These are phyloP conservation scores for Aurinia saxatilis DNA, from an alignment of 345 rosid species.

Conservation along the genomic window DNA sequence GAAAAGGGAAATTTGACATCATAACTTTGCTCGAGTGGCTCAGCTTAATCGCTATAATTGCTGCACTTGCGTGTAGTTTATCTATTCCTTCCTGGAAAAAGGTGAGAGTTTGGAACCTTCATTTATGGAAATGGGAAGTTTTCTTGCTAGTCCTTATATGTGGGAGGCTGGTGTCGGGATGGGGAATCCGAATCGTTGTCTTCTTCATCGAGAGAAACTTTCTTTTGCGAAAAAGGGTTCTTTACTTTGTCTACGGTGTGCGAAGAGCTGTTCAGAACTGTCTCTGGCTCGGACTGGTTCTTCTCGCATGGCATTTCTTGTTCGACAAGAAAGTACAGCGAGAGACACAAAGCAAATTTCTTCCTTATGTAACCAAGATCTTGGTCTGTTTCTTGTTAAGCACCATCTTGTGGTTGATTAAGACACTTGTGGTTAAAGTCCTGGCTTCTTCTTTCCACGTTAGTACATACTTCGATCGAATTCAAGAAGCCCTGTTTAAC, in stretches of 20 bases:
- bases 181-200: constrained; percentile 73
- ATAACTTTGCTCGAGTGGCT: constrained; percentile 61
- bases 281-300: constrained; percentile 66
- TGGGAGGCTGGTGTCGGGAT: constrained; percentile 79
- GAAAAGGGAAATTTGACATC: constrained; percentile 27
- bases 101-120: constrained; percentile 41
- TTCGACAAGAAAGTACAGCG: constrained; percentile 49
- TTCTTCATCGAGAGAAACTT: constrained; percentile 80
- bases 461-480: constrained; percentile 84
- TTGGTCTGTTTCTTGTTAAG: constrained; percentile 61
- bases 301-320: constrained; percentile 64
- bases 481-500: constrained; percentile 71
- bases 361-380: constrained; percentile 52
- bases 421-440: constrained; percentile 75
- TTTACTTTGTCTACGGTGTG: constrained; percentile 83
- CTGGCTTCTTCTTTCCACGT: constrained; percentile 89
- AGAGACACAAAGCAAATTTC: constrained; percentile 26
- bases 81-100: constrained; percentile 29
- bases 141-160: constrained; percentile 69
- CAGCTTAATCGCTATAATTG: constrained; percentile 47
- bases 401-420: constrained; percentile 68
- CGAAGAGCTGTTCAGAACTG: constrained; percentile 81
- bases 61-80: constrained; percentile 46
- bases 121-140: constrained; percentile 86
- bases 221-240: constrained; percentile 53